These are phyloP conservation scores for Fusarium sp. DNA, from an alignment of 2,329 filamentous ascomycete species.

Conservation along the genomic window DNA sequence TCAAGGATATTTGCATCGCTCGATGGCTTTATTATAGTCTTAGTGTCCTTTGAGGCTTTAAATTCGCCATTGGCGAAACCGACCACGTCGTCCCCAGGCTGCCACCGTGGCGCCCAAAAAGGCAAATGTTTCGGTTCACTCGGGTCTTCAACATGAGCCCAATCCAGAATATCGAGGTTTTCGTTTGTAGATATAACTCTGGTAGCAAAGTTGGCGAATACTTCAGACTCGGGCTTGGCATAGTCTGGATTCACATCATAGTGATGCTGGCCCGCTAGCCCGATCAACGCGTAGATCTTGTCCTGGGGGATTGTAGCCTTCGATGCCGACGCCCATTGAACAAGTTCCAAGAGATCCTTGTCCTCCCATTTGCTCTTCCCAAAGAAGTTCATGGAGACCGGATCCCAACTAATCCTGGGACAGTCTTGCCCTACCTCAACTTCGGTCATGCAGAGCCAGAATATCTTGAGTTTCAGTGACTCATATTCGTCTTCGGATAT, in stretches of 20 bases:
- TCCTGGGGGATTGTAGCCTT: background rate
- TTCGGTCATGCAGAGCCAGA: rapidly evolving
- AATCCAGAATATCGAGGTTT: background rate
- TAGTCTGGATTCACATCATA: background rate
- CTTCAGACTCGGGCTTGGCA: background rate
- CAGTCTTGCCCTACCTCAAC: rapidly evolving
- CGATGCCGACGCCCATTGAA: rapidly evolving
- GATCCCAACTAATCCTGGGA: no score
- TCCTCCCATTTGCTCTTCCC: background rate
- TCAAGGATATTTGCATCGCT: rapidly evolving
- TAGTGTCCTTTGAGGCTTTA: rapidly evolving
- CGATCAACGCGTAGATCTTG: background rate
- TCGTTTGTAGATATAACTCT: background rate
- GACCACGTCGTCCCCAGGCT: rapidly evolving
- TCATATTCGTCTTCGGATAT: background rate
- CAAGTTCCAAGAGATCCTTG: background rate
- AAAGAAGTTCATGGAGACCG: no score
- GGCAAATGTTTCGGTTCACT: rapidly evolving
- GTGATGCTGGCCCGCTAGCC: rapidly evolving
- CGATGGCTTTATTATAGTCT: rapidly evolving
- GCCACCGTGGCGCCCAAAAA: background rate
- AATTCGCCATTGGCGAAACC: rapidly evolving
- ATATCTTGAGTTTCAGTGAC: rapidly evolving
- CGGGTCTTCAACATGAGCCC: rapidly evolving
- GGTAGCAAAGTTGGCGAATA: background rate